phyloP scores from a whole-genome alignment of 2,329 filamentous ascomycete genomes.

The Colletotrichum lindemuthianum region DNA sequence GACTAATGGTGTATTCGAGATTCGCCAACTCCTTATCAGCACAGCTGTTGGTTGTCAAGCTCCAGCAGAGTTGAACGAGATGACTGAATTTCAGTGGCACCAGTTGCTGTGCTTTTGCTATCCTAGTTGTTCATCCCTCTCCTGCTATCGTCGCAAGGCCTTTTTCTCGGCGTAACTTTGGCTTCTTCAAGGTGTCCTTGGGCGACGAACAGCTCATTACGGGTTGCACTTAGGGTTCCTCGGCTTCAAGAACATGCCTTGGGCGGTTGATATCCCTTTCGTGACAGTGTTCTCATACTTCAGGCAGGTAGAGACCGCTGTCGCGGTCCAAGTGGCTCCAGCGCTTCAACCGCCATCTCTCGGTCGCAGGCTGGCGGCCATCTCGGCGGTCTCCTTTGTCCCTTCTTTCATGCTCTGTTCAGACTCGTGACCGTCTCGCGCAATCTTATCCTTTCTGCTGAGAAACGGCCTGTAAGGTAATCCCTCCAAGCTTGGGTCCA shows the following conservation, averaged over 20 bases:
- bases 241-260: no score
- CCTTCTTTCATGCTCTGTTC: neutral
- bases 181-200: neutral
- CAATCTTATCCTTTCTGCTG: slow-evolving; percentile 9
- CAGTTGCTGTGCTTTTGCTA: no score
- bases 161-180: neutral
- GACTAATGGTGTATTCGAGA: neutral
- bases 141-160: no score
- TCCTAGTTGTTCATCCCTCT: no score
- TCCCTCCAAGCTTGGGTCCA: slow-evolving; percentile 4
- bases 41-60: no score
- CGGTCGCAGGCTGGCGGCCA: neutral
- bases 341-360: neutral
- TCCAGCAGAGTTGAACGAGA: no score
- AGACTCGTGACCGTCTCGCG: neutral
- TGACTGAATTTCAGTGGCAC: no score
- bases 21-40: neutral
- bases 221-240: no score
- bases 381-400: neutral
- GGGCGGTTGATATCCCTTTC: no score
- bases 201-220: neutral
- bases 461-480: slow-evolving; percentile 5
- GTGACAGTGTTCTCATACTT: no score
- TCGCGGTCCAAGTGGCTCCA: no score
- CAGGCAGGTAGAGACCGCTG: no score